Base-by-base conservation (phyloP, 2,329 filamentous ascomycete species). In the Lasiodiplodia sp. region DNA sequence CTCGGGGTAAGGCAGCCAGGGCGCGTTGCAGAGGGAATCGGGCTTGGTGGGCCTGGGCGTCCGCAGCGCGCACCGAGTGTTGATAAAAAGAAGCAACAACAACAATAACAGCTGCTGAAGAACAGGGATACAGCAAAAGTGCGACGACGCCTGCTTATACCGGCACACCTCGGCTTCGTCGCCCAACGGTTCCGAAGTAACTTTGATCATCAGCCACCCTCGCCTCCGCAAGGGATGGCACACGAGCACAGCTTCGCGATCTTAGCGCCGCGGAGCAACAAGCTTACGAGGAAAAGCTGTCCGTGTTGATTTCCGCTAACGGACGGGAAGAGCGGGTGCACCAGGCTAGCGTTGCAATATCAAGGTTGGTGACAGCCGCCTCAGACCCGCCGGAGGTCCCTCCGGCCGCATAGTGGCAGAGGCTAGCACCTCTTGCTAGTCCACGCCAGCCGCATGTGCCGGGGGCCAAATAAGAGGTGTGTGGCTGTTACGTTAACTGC, bases 401-500 rank as follows among this genome's bases (percentile, higher is more conserved):
- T 47, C 57, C 57, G 57, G 16, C n/a, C 2, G 23, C 37, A 23
- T 12, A 3, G 55, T 40, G n/a, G n/a, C 37, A 21, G 55, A 21
- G 37, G 57, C 57, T 47, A 60, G 57, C 37, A 23, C 21, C 23
- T 38, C 57, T 21, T 28, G 18, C 34, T 38, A 23, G 40, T 14
- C 57, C 23, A 16, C 55, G 31, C 10, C n/a, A 21, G n/a, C 55
- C 31, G 28, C 28, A 18, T 38, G 8, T 38, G 38, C 56, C 38
- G 57, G 37, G 57, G 38, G 37, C 57, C 23, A 60, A 60, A 60
- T 18, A 47, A 60, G 56, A 23, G 37, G 23, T 47, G 37, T 44
- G 21, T 16, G 34, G 21, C 23, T 18, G 8, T 18, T 23, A 16
- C 11, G 51, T 52, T 21, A 28, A 2, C 23, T 14, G 51, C 51